Percentiles rank a stretch among this genome's conserved stretches.
Conservation (phyloP, 192 early-diverging fungal species). For the Haplosporangium gracile region DNA sequence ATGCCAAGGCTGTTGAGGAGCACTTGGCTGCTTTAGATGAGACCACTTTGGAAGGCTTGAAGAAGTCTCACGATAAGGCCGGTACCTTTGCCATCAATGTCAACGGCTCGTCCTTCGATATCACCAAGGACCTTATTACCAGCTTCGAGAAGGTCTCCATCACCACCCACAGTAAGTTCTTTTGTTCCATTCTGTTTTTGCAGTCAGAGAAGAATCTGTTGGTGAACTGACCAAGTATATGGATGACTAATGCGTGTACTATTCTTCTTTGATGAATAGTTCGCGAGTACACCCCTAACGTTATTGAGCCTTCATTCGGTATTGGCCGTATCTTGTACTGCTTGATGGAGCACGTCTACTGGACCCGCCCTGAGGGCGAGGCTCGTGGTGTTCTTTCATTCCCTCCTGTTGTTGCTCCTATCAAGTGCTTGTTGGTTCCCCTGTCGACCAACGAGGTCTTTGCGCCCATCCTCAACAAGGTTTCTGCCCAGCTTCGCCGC, state of each 20-base stretch:
- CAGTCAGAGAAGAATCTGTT: too few relatives aligned
- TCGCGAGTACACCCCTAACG: slow-evolving; percentile 97
- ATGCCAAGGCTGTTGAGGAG: slow-evolving; percentile 90
- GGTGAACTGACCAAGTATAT: not conserved
- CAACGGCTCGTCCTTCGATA: slow-evolving; percentile 74
- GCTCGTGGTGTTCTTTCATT: slow-evolving; percentile 91
- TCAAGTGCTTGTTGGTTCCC: slow-evolving; percentile 94
- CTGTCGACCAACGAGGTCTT: slow-evolving; percentile 88
- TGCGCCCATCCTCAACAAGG: slow-evolving; percentile 58
- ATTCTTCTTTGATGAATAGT: slow-evolving; percentile 54
- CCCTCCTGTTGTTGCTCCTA: slow-evolving; percentile 92
- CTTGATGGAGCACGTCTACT: slow-evolving; percentile 96
- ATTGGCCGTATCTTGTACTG: slow-evolving; percentile 98
- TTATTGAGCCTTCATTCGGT: slow-evolving; percentile 99
- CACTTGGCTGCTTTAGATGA: slow-evolving; percentile 72
- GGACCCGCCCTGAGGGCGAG: slow-evolving; percentile 91
- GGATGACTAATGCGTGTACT: not conserved
- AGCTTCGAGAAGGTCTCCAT: slow-evolving; percentile 50
- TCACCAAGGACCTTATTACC: slow-evolving; percentile 64
- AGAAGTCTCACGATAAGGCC: slow-evolving; percentile 63
- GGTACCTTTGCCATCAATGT: slow-evolving; percentile 66
- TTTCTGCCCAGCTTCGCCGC: slow-evolving; percentile 79
- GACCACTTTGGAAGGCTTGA: slow-evolving; percentile 69
- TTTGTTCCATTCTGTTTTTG: not conserved
- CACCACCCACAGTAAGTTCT: slow-evolving; percentile 34